phyloP scores from a whole-genome alignment of 495 filamentous ascomycete genomes.

The Talaromyces stipitatus region DNA sequence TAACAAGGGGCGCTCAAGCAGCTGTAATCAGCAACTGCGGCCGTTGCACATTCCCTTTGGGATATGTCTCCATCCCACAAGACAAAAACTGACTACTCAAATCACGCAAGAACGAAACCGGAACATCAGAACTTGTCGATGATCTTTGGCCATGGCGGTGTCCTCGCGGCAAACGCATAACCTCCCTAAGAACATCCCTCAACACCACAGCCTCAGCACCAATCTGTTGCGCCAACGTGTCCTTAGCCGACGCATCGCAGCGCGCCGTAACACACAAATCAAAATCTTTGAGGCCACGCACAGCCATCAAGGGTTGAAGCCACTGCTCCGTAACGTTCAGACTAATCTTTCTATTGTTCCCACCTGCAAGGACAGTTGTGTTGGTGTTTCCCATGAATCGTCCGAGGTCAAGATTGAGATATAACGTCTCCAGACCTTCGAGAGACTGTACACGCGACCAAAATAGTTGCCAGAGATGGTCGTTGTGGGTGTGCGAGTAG shows the following conservation, averaged over 20 bases:
- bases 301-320: conserved; percentile 24
- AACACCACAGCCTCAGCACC: conserved; percentile 21
- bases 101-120: neutral
- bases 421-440: conserved; percentile 13
- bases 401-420: conserved; percentile 28
- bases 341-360: conserved; percentile 15
- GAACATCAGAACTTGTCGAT: neutral
- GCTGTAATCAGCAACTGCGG: neutral
- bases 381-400: conserved; percentile 17
- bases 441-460: conserved; percentile 22
- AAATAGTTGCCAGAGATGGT: conserved; percentile 28
- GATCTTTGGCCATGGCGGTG: too few species aligned
- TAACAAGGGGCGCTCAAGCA: neutral
- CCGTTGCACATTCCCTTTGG: neutral
- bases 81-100: neutral
- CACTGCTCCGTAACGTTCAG: conserved; percentile 22
- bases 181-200: conserved; percentile 19
- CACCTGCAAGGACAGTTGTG: conserved; percentile 11
- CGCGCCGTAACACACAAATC: conserved; percentile 32
- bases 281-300: conserved; percentile 25
- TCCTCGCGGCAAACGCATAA: conserved; percentile 17
- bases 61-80: neutral
- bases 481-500: conserved; percentile 35
- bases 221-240: conserved; percentile 22
- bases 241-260: conserved; percentile 25